These are phyloP conservation scores for Starmerella etchellsii DNA, from an alignment of 805 yeast genomes.

Conservation along the genomic window DNA sequence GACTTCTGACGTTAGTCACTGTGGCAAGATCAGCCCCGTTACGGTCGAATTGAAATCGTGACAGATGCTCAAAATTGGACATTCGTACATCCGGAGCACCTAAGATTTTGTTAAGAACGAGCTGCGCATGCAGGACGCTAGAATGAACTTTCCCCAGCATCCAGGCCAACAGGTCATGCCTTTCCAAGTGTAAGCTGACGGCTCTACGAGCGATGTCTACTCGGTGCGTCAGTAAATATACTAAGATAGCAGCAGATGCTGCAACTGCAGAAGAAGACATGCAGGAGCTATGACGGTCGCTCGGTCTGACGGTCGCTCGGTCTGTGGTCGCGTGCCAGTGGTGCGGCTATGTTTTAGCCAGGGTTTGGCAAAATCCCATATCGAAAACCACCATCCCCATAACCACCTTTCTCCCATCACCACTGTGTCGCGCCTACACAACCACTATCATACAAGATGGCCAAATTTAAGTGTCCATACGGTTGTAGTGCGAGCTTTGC, in stretches of 20 bases:
- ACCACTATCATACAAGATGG: no score
- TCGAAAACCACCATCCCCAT: no score
- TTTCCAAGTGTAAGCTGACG: background rate
- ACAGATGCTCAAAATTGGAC: slow-evolving; percentile 5
- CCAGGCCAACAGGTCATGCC: slow-evolving; percentile 1
- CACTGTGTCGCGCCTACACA: no score
- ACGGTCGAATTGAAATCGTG: slow-evolving; percentile 6
- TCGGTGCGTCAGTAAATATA: background rate
- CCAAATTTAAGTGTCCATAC: background rate
- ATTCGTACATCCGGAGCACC: background rate
- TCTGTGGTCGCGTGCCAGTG: no score
- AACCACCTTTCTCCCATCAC: no score
- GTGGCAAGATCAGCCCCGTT: slow-evolving; percentile 8
- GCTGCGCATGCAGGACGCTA: background rate
- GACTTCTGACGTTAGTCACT: slow-evolving; percentile 1
- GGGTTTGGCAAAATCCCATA: no score
- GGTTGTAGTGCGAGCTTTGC: background rate
- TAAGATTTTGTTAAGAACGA: background rate
- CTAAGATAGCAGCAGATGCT: background rate
- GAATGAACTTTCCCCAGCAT: background rate
- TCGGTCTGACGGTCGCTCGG: no score
- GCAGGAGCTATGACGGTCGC: no score
- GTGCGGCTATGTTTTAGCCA: no score
- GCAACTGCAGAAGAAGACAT: background rate
- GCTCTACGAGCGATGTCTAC: background rate